Evolutionary conservation across 345 rosid genomes (phyloP), one percentile per base, ranked within the genome.

Genomic region (Populus deltoides): DNA sequence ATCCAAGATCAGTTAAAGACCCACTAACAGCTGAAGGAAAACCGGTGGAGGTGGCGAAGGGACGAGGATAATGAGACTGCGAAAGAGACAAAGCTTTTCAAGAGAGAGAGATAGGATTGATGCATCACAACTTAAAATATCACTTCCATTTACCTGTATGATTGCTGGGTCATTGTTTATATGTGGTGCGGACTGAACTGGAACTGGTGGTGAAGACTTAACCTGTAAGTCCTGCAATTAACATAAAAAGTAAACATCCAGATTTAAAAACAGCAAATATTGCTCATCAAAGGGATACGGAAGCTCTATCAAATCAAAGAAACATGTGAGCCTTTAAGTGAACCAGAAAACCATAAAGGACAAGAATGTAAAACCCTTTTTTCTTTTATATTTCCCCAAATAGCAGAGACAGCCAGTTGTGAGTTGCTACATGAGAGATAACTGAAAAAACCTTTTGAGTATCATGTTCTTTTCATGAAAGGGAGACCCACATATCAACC

Each of bases 81-180:
- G 80, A 75, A 83, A 72, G 68, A 66, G 25, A 59, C 49, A 36
- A 17, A 74, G 71, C 43, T 45, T 51, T 33, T 53, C 73, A 62
- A 36, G 69, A 81, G 79, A 12, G 62, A 51, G 11, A 45, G 35
- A 68, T 18, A 49, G 24, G 73, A n/a, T n/a, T n/a, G 63, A 59
- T 59, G 29, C 29, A 24, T 59, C 65, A 24, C 65, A 59, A 59
- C 29, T 59, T 59, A 62, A 45, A 68, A 70, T 33, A 35, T n/a
- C 49, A 59, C 71, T 20, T 62, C 61, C 20, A 71, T 20, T 78
- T 74, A 94, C 97, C 97, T 94, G 98, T 76, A 94, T 94, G 43
- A 94, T 94, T 78, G 97, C 97, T 15, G 97, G 97, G 73, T 94
- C 98, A 85, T 93, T 91, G 85, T 90, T 89, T 70, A 92, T 82